Base-by-base conservation (phyloP, 805 yeast species). In the Yarrowia hollandica region DNA sequence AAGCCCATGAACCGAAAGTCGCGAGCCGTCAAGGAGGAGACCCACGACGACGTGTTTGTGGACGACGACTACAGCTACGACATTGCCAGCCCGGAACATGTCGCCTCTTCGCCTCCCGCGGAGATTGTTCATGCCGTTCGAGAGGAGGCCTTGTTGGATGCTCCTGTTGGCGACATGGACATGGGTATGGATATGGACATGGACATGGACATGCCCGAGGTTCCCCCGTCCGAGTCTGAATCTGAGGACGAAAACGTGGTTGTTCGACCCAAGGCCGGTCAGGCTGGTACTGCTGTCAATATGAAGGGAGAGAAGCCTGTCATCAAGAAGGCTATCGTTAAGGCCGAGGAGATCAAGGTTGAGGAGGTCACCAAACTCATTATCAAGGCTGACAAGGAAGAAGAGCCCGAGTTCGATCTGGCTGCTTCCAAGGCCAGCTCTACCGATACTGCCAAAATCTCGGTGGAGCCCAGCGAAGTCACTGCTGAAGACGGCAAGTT, bases 31-130 rank as follows among this genome's bases (percentile, higher is more conserved):
- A 31, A 31, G 34, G 15, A 22, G 22, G 55, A 31, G 15, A n/a
- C n/a, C n/a, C n/a, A n/a, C n/a, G 55, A 48, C 2, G 55, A 48
- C 55, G 22, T 30, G 37, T 44, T 31, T 33, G 28, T 80, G 58
- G 74, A 77, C 2, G 77, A 77, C 34, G 79, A 79, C 54, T 81
- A 78, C 61, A 78, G 89, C 61, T 91, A 86, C 68, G 91, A 86
- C 66, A 82, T 87, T 57, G 74, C 87, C 19, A 42, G 34, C 7
- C 37, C 34, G 9, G 50, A 42, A 12, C 52, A 21, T 2, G 54
- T 46, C n/a, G 37, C 28, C 9, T 48, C 55, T 21, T 48, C 55
- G 4, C 55, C 55, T 4, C 55, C 55, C 18, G 52, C 52, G 6
- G 35, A 28, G 15, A 33, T 48, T 33, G 55, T 22, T 2, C 30